Evolutionary conservation across 345 rosid genomes (phyloP).

Genomic region (Aquilaria yunnanensis): DNA sequence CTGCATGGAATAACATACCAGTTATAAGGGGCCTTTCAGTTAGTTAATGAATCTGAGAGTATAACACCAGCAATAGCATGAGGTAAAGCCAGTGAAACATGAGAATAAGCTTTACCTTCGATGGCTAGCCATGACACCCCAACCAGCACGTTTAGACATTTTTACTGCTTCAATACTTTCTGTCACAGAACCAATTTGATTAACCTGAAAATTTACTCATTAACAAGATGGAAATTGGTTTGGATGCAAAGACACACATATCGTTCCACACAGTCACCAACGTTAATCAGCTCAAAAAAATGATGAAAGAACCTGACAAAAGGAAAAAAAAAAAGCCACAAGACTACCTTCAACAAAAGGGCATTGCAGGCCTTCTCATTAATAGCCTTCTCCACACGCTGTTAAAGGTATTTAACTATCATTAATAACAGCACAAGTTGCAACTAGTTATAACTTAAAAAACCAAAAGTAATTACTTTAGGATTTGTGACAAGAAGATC

Average conservation of each 20-base stretch:
- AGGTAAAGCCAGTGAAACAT: background rate
- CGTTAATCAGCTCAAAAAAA: background rate
- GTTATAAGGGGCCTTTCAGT: background rate
- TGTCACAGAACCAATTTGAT: constrained; percentile 51
- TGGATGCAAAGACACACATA: background rate
- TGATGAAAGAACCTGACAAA: background rate
- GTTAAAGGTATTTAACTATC: constrained; percentile 7
- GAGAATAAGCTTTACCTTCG: constrained; percentile 18
- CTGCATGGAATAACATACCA: constrained; percentile 19
- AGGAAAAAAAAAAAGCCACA: background rate
- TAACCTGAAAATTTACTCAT: constrained; percentile 24
- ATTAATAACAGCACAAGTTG: background rate
- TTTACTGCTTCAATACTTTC: constrained; percentile 53
- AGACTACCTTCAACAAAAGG: constrained; percentile 45
- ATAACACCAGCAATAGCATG: background rate
- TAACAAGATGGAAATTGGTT: no score
- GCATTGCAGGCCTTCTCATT: constrained; percentile 47
- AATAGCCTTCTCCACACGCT: constrained; percentile 60
- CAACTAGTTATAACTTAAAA: background rate
- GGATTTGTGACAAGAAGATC: constrained; percentile 73
- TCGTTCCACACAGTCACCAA: background rate
- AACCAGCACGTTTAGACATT: constrained; percentile 48
- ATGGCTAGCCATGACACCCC: constrained; percentile 60
- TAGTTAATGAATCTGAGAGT: background rate
- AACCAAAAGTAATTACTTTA: constrained; percentile 26